Percentiles rank a stretch among this genome's conserved stretches.
phyloP scores from a whole-genome alignment of 2,329 filamentous ascomycete genomes.

The Ceratocystis huliohia region DNA sequence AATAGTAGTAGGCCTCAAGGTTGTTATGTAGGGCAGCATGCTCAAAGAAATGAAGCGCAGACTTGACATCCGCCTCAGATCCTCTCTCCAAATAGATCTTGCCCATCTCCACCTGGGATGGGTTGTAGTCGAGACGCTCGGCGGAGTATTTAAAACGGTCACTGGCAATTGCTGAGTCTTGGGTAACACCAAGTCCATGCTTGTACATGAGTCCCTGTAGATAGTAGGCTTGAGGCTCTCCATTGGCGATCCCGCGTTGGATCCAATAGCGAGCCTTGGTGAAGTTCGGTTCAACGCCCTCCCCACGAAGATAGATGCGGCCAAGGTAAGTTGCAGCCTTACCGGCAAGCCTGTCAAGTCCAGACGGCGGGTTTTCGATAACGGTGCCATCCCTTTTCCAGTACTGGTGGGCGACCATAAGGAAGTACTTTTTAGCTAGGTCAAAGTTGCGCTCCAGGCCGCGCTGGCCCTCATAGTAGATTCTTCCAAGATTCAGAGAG shows the following conservation, averaged over 20 bases:
- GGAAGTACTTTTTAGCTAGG: constrained; percentile 68
- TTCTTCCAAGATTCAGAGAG: constrained; percentile 70
- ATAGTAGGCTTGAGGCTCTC: constrained; percentile 74
- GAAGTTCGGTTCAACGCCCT: constrained; percentile 69
- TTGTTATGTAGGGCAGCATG: constrained; percentile 69
- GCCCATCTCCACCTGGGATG: constrained; percentile 72
- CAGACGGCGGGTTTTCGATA: constrained; percentile 53
- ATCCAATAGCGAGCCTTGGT: constrained; percentile 71
- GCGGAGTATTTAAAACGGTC: constrained; percentile 67
- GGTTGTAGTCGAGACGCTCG: constrained; percentile 60
- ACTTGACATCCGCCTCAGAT: constrained; percentile 51
- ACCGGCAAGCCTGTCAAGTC: constrained; percentile 63
- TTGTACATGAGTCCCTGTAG: constrained; percentile 73
- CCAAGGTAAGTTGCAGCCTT: constrained; percentile 82
- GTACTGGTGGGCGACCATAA: constrained; percentile 64
- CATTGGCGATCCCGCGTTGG: constrained; percentile 59
- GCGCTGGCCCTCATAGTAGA: constrained; percentile 78
- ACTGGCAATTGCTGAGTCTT: constrained; percentile 59
- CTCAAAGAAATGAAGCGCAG: constrained; percentile 77
- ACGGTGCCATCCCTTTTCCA: constrained; percentile 70
- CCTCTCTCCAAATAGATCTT: constrained; percentile 79
- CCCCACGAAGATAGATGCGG: constrained; percentile 78
- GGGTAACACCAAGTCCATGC: constrained; percentile 57
- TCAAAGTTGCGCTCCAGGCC: constrained; percentile 60
- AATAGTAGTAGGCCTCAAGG: constrained; percentile 83